Base-by-base conservation (phyloP, 2,329 filamentous ascomycete genomes). In the Diaporthe destruens region DNA sequence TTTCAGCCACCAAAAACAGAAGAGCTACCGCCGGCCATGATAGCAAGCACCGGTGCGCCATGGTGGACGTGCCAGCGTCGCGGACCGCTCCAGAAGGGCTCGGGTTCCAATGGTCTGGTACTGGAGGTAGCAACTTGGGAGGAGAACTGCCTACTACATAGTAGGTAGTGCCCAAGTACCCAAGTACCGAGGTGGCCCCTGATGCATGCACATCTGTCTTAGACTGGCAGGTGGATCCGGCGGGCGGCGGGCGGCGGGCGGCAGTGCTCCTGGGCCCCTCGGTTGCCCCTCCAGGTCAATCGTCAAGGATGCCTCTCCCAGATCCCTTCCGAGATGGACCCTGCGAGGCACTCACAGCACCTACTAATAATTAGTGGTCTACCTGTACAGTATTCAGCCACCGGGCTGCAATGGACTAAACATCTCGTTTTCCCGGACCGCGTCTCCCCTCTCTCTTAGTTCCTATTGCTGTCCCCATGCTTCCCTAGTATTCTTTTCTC, bases 251-350 rank as follows among this genome's bases (percentile, higher is more conserved):
- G 47, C 61, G 61, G 47, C 61, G 47, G 61, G 47, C 61, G 61
- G 61, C 61, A 66, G 47, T 66, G 61, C 61, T 47, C 61, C 61
- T 65, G 39, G 61, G 47, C 47, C 47, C 47, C 32, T 53, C 59
- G 20, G 34, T 34, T 42, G 39, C 47, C 32, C 32, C 32, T 66
- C 59, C 44, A 51, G 32, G 44, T 53, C 32, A 51, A 53, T 53
- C 47, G 44, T 66, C 61, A 53, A 39, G 61, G 61, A 36, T 66
- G 29, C 47, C 47, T 53, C 47, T 53, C 61, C 47, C n/a, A 66
- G 55, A 70, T 70, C 54, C 54, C 42, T 49, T 49, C 44, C 44
- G 54, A 70, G 54, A 70, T 70, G 39, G 29, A 57, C 49, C 67
- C 20, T 14, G n/a, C 12, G 16, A 42, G 39, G 39, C 16, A 39